Base-by-base conservation (phyloP, 1,284 basidiomycete species). In the Cutaneotrichosporon curvatum region DNA sequence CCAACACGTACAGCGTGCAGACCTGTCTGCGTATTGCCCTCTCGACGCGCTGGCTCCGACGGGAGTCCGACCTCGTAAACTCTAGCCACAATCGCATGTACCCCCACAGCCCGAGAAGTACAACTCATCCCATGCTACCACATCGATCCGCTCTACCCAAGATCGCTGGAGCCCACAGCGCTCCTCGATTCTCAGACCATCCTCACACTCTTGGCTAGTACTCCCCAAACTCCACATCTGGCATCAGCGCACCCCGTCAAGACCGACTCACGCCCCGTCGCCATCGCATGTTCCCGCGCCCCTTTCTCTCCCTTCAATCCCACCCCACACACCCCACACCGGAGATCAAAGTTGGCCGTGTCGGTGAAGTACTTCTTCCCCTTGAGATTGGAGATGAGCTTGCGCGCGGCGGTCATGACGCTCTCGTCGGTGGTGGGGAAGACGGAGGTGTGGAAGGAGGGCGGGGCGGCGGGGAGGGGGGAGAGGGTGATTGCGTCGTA, bases 231-330 rank as follows among this genome's bases (percentile, higher is more conserved):
- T 79, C 77, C 19, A 70, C 68, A 45, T 72, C 70, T 72, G 36
- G 0, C 1, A 34, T 55, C 39, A 53, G 51, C 45, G 34, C 9
- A 14, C 18, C 14, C 18, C 14, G 4, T 5, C n/a, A 5, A 37
- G n/a, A 25, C 6, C 23, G 14, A 68, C 68, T 63, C 77, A 73
- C 95, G 91, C 0, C 90, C 88, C 1, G 89, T 95, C 65, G 81
- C 73, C 59, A 79, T 79, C 3, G 92, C 91, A 68, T 96, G 91
- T 37, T 79, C 78, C 31, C 85, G 78, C 0, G 92, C 92, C 49
- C 83, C 89, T 62, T 91, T 94, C 74, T 96, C 91, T 20, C 91
- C 91, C 58, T 84, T 89, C 49, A 96, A 70, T 0, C 87, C 89
- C 57, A 80, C 75, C 9, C 61, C 53, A 50, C 70, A 74, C 15